phyloP scores from a whole-genome alignment of 352 stramenopile genomes.

The Phytophthora cryptogea region DNA sequence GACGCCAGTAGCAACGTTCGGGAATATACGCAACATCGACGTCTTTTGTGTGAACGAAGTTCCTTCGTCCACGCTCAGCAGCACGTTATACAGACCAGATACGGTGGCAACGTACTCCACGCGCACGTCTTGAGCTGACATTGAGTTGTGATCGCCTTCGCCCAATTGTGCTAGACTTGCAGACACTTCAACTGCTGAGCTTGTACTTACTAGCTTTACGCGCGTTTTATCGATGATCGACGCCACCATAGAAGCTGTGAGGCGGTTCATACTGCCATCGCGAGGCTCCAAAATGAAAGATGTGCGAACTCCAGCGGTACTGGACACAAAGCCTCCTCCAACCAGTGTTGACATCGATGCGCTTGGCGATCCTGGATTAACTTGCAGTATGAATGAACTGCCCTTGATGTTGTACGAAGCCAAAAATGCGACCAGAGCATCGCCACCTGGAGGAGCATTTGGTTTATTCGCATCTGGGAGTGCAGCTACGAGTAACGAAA shows the following conservation, averaged over 20 bases:
- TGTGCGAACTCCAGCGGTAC: constrained; percentile 39
- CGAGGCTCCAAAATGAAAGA: constrained; percentile 47
- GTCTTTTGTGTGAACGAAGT: constrained; percentile 36
- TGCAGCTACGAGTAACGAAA: constrained; percentile 48
- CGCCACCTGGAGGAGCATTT: constrained; percentile 16
- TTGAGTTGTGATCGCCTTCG: constrained; percentile 8
- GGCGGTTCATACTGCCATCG: constrained; percentile 38
- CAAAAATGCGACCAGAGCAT: constrained; percentile 40
- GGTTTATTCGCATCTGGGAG: constrained; percentile 27
- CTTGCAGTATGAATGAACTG: constrained; percentile 50
- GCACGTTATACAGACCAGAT: constrained; percentile 39
- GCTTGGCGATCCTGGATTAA: constrained; percentile 41
- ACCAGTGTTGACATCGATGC: constrained; percentile 37
- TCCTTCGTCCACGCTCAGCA: constrained; percentile 39
- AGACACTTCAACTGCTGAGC: constrained; percentile 5
- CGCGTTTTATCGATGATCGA: constrained; percentile 2
- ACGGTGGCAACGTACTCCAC: constrained; percentile 39
- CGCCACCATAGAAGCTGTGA: constrained; percentile 16
- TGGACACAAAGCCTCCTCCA: constrained; percentile 35
- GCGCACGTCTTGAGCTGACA: constrained; percentile 14
- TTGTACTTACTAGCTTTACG: constrained; percentile 20
- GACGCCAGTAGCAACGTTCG: constrained; percentile 35
- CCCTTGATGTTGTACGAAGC: constrained; percentile 40
- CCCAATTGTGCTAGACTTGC: constrained; percentile 10
- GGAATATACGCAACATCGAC: constrained; percentile 28